Conservation (phyloP, 2,329 filamentous ascomycete genomes). For the Ilyonectria sp. region DNA sequence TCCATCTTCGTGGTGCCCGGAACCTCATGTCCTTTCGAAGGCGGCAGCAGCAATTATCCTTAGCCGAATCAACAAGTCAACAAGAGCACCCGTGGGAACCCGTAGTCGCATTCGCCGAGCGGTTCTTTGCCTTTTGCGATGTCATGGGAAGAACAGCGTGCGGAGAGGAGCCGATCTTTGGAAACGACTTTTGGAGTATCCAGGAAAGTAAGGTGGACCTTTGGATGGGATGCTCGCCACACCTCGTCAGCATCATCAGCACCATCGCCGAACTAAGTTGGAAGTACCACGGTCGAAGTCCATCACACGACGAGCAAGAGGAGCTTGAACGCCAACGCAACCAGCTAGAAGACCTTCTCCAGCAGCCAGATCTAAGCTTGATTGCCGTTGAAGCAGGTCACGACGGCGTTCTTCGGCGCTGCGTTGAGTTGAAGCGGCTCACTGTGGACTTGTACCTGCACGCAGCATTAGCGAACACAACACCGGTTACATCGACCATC, state of each 20-base stretch:
- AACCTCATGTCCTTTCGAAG: conserved; percentile 60
- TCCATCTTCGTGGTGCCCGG: conserved; percentile 63
- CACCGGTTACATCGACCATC: conserved; percentile 50
- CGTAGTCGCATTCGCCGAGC: conserved; percentile 55
- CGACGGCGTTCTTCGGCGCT: conserved; percentile 41
- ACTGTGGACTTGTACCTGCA: conserved; percentile 62
- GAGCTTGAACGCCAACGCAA: neutral
- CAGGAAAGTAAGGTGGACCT: conserved; percentile 49
- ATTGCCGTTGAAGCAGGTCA: conserved; percentile 1
- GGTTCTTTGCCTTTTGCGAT: conserved; percentile 67
- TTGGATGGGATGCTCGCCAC: conserved; percentile 66
- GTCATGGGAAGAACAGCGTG: conserved; percentile 66
- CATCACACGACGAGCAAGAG: neutral
- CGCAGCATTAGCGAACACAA: conserved; percentile 60
- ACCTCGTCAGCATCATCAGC: conserved; percentile 62
- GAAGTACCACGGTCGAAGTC: neutral
- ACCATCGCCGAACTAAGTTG: conserved; percentile 59
- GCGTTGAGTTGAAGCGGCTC: conserved; percentile 53
- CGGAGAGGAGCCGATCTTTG: conserved; percentile 62
- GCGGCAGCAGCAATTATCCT: conserved; percentile 39
- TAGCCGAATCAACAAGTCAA: neutral
- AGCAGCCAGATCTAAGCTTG: conserved; percentile 2
- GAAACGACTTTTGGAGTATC: conserved; percentile 62
- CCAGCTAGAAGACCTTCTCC: neutral
- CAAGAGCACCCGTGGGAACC: conserved; percentile 17